phyloP scores from a whole-genome alignment of 169 alveolate species.

The Eimeria praecox region DNA sequence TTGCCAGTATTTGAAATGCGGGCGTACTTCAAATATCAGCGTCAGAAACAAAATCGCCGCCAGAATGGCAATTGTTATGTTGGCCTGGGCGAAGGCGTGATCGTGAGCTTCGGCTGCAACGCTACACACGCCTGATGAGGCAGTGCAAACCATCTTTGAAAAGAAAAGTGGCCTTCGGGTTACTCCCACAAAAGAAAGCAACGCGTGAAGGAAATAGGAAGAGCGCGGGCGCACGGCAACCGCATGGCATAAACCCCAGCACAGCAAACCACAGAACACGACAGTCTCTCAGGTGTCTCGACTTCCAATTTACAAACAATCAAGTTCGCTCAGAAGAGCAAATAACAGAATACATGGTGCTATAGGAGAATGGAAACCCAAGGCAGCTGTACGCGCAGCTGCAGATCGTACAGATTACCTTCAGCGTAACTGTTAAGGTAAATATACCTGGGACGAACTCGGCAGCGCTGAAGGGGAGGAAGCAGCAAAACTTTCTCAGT shows the following conservation, averaged over 20 bases:
- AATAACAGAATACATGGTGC: background rate
- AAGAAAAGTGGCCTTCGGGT: background rate
- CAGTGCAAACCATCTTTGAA: slow-evolving; percentile 21
- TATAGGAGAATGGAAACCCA: background rate
- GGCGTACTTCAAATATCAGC: slow-evolving; percentile 69
- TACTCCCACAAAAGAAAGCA: background rate
- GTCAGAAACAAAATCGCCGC: slow-evolving; percentile 64
- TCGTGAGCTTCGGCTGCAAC: slow-evolving; percentile 12
- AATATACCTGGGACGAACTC: background rate
- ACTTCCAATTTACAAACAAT: background rate
- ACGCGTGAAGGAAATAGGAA: background rate
- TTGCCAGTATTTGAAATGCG: background rate
- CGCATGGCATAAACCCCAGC: background rate
- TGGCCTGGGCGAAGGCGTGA: slow-evolving; percentile 29
- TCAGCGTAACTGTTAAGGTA: background rate
- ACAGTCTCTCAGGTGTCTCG: background rate
- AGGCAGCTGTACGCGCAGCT: background rate
- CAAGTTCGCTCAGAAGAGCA: background rate
- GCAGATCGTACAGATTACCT: background rate
- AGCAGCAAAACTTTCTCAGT: background rate
- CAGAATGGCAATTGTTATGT: slow-evolving; percentile 62
- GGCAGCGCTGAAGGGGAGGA: background rate
- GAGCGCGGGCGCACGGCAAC: background rate
- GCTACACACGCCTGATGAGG: slow-evolving; percentile 27
- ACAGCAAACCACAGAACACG: background rate